A percentile compares a stretch with the other conserved stretches of the same genome.
These are phyloP conservation scores for Plasmodium relictum DNA, from an alignment of 169 alveolate genomes.

Conservation along the genomic window DNA sequence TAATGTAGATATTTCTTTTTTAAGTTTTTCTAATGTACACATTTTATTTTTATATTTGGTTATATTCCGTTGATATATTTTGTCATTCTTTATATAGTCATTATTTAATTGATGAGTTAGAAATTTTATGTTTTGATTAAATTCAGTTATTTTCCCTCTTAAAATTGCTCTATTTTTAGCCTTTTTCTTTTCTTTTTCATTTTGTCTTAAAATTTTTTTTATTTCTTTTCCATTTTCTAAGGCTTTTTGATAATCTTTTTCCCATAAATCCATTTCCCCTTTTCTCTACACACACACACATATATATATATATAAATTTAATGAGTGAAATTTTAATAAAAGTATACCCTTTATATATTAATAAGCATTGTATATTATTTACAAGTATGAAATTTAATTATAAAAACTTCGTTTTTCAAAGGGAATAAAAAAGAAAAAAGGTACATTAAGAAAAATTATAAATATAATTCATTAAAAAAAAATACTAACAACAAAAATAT, in stretches of 20 bases:
- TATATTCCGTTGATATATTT: constrained; percentile 23
- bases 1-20: constrained; percentile 38
- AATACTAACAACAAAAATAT: too few species aligned
- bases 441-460: too few species aligned
- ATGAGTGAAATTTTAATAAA: too few species aligned
- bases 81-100: constrained; percentile 73
- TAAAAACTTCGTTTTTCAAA: too few species aligned
- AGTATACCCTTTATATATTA: too few species aligned
- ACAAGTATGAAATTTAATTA: too few species aligned
- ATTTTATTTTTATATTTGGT: constrained; percentile 30
- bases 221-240: constrained; percentile 67
- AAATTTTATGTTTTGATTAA: constrained; percentile 62
- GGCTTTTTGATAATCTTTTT: constrained; percentile 70
- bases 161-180: constrained; percentile 73
- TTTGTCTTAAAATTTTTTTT: constrained; percentile 45
- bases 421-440: neutral
- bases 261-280: constrained; percentile 66
- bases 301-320: constrained; percentile 4
- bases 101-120: constrained; percentile 55
- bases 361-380: too few species aligned
- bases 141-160: constrained; percentile 71
- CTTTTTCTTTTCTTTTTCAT: constrained; percentile 48
- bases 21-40: constrained; percentile 34
- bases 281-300: constrained; percentile 7
- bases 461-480: too few species aligned